Conservation (phyloP, 192 early-diverging fungal genomes). For the Mortierella claussenii region DNA sequence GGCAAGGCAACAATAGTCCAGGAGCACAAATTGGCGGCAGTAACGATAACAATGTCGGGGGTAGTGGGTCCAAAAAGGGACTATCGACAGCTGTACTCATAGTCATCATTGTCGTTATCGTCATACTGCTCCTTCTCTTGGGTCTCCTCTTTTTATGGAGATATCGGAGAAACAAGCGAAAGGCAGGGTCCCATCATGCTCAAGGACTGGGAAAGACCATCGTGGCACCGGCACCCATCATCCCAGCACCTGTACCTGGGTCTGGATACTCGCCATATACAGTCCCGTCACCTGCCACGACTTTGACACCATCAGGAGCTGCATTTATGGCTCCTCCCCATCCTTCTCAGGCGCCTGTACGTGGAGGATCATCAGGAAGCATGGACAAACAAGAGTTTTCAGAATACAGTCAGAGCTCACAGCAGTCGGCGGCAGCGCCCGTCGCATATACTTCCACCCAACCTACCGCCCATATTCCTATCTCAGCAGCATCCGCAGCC, state of each 20-base stretch:
- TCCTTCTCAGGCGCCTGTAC: neutral
- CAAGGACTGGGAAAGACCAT: neutral
- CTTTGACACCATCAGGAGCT: neutral
- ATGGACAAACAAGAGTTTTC: constrained; percentile 1
- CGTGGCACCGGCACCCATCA: constrained; percentile 3
- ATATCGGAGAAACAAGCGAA: constrained; percentile 1
- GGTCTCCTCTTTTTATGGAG: neutral
- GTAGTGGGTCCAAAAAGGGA: neutral
- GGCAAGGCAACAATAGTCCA: no score
- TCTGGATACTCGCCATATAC: no score
- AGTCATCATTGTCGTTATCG: neutral
- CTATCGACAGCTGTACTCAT: neutral
- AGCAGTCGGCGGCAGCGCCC: neutral
- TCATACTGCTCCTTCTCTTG: neutral
- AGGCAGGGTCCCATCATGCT: neutral
- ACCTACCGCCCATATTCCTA: neutral
- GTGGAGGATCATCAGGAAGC: neutral
- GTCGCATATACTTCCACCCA: neutral
- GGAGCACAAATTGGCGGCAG: no score
- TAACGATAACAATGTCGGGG: no score
- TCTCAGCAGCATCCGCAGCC: constrained; percentile 1
- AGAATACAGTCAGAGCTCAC: neutral
- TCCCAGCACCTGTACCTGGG: neutral
- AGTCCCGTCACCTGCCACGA: neutral
- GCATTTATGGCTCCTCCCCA: neutral